A percentile compares a stretch with the other conserved stretches of the same genome.
phyloP scores from a whole-genome alignment of 257 asterid genomes.

The Fraxinus excelsior region DNA sequence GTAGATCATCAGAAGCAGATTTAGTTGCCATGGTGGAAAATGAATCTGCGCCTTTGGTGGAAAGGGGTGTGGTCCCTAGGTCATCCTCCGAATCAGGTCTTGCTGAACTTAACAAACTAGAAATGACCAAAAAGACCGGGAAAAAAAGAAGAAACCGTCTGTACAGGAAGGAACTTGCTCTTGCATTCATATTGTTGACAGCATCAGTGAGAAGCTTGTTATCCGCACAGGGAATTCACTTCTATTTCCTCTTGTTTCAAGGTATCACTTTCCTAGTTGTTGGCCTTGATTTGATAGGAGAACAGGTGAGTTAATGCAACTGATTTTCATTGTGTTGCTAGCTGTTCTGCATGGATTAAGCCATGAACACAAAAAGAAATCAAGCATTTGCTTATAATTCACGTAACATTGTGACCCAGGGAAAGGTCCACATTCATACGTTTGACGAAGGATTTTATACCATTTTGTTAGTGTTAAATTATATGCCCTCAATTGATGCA shows the following conservation, averaged over 20 bases:
- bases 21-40: slow-evolving; percentile 53
- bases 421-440: slow-evolving; percentile 10
- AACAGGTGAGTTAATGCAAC: slow-evolving; percentile 60
- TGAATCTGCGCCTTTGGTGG: slow-evolving; percentile 45
- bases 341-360: slow-evolving; percentile 12
- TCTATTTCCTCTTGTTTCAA: slow-evolving; percentile 88
- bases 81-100: slow-evolving; percentile 76
- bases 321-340: neutral
- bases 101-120: slow-evolving; percentile 61
- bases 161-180: slow-evolving; percentile 84
- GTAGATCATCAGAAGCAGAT: slow-evolving; percentile 88
- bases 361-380: neutral
- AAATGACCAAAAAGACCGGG: slow-evolving; percentile 50
- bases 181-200: slow-evolving; percentile 71
- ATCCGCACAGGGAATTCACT: slow-evolving; percentile 89
- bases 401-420: slow-evolving; percentile 16
- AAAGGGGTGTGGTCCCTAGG: slow-evolving; percentile 36
- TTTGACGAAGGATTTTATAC: slow-evolving; percentile 1
- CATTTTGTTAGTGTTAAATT: neutral
- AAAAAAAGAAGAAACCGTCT: slow-evolving; percentile 58
- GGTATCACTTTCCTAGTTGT: slow-evolving; percentile 78
- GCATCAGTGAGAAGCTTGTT: slow-evolving; percentile 88
- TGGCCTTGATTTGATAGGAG: slow-evolving; percentile 93
- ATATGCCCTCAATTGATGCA: slow-evolving; percentile 25
- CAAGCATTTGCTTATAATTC: slow-evolving; percentile 7